Evolutionary conservation across 2,329 filamentous ascomycete genomes (phyloP), one percentile per base, ranked within the genome.

Genomic region (Sporothrix curviconia): DNA sequence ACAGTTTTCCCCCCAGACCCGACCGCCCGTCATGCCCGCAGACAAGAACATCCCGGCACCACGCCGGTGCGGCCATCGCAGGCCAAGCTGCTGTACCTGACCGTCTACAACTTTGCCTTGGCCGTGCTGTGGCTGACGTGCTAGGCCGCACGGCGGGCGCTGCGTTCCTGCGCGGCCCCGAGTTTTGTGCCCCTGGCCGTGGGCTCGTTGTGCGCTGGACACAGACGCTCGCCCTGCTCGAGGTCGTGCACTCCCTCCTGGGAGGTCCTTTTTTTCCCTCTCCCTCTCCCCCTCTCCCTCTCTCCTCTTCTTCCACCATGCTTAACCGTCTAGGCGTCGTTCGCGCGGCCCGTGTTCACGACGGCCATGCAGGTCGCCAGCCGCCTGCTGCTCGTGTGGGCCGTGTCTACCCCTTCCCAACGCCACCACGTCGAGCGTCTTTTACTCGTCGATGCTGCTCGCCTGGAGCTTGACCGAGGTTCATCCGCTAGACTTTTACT

Each of bases 401-500:
- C 82, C 64, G 80, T 97, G 85, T 90, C 67, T 79, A 84, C 68
- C 78, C 79, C 40, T 96, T 92, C 75, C 89, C 9, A 73, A 77
- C 57, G 80, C 87, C 55, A 62, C 63, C 9, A 83, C 84, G 59
- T 67, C 74, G 53, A 82, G 78, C 61, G 74, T 79, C 19, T 82
- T 80, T 57, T 95, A 92, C 77, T 78, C 83, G 63, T 81, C 79
- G 66, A 90, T 95, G 89, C 80, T 97, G 59, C 67, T 86, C 57
- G 92, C 94, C 32, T 97, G 94, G 92, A 87, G 84, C 62, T 72
- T 90, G 59, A 96, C 94, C 60, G 94, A 99, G 75, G 88, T 96
- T n/a, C 55, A 87, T 96, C 66, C 86, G 94, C 56, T 99, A 99
- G n/a, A n/a, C 79, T 82, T 83, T 49, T 99, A 89, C 79, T 97